These are phyloP conservation scores for Crucibulum laeve DNA, from an alignment of 768 basidiomycete genomes.

Conservation along the genomic window DNA sequence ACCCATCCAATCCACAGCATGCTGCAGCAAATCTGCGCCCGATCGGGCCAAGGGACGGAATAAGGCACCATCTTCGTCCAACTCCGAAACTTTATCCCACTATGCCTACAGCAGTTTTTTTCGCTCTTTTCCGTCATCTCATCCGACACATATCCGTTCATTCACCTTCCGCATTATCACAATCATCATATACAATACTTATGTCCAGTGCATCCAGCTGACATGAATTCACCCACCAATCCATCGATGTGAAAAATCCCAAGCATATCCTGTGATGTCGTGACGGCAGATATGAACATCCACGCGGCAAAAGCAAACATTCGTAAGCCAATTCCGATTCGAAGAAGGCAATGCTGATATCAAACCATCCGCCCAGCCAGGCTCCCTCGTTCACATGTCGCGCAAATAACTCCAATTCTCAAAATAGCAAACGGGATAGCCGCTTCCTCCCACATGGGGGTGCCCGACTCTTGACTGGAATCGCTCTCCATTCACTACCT, in stretches of 20 bases:
- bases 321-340: slow-evolving; percentile 1
- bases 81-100: slow-evolving; percentile 24
- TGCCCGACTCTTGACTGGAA: too few species aligned
- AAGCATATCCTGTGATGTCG: background rate
- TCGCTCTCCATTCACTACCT: background rate
- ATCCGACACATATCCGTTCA: too few species aligned
- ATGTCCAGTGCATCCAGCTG: too few species aligned
- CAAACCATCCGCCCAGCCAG: slow-evolving; percentile 2
- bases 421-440: background rate
- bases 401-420: too few species aligned
- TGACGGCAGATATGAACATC: background rate
- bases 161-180: too few species aligned
- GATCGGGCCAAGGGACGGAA: too few species aligned
- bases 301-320: slow-evolving; percentile 2
- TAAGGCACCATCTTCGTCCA: slow-evolving; percentile 16
- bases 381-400: slow-evolving; percentile 5
- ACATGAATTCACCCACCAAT: background rate
- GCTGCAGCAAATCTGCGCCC: too few species aligned
- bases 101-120: slow-evolving; percentile 8
- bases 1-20: too few species aligned
- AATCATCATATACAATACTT: too few species aligned
- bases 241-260: background rate
- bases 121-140: slow-evolving; percentile 2
- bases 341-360: slow-evolving; percentile 3
- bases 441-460: background rate